A percentile compares a stretch with the other conserved stretches of the same genome.
Conservation (phyloP, 179 eudicot species). For the Silene coronaria region DNA sequence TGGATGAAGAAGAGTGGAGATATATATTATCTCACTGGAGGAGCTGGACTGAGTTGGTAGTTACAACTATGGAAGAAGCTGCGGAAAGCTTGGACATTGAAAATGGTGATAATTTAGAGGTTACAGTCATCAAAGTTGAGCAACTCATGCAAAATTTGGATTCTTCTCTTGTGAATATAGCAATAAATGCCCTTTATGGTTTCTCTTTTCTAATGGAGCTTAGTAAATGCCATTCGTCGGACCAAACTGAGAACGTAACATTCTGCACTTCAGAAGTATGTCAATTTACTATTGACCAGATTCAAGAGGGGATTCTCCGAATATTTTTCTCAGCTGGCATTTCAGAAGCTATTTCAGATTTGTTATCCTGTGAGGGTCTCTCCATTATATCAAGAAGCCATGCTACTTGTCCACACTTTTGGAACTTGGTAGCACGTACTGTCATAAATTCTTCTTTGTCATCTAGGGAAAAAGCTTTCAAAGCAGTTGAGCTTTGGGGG, state of each 20-base stretch:
- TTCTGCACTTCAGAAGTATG: conserved; percentile 46
- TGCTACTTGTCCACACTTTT: conserved; percentile 50
- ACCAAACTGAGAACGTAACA: conserved; percentile 29
- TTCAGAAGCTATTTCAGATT: conserved; percentile 62
- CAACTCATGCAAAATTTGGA: conserved; percentile 32
- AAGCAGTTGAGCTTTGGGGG: conserved; percentile 88
- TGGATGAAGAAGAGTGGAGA: conserved; percentile 81
- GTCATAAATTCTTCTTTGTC: conserved; percentile 52
- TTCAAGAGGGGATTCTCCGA: conserved; percentile 80
- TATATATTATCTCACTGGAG: conserved; percentile 60
- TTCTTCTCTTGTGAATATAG: conserved; percentile 40
- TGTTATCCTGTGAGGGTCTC: conserved; percentile 39
- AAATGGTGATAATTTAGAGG: conserved; percentile 31
- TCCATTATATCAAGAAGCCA: conserved; percentile 48
- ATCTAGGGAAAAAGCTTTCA: conserved; percentile 73
- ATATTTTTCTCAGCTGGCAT: conserved; percentile 72
- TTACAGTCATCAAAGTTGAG: conserved; percentile 33
- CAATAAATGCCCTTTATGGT: conserved; percentile 66
- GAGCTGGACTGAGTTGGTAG: conserved; percentile 74
- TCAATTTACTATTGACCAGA: conserved; percentile 48
- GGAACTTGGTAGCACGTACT: conserved; percentile 67
- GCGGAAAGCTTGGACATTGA: conserved; percentile 69
- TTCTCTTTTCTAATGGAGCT: conserved; percentile 49
- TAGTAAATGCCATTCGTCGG: conserved; percentile 29
- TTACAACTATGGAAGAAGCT: conserved; percentile 78